Evolutionary conservation across 1,139 yeast genomes (phyloP).

Genomic region (Kurtzmaniella quercitrusa): DNA sequence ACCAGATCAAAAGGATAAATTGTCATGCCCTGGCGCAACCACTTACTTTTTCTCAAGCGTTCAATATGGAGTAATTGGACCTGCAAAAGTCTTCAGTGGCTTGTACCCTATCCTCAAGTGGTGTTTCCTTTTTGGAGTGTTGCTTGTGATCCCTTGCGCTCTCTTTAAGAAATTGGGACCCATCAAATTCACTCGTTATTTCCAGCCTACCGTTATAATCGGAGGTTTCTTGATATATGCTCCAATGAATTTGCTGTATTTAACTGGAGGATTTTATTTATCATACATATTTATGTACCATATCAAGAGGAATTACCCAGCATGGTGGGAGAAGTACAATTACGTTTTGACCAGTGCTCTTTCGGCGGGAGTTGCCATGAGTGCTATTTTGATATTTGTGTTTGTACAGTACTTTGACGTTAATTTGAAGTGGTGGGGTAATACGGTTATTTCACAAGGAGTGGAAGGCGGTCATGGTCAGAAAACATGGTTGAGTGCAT

Average conservation of each 20-base stretch:
- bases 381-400: constrained; percentile 52
- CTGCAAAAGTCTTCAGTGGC: constrained; percentile 28
- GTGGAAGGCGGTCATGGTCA: constrained; percentile 38
- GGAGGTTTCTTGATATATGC: constrained; percentile 46
- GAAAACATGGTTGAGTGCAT: constrained; percentile 29
- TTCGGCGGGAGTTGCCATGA: constrained; percentile 57
- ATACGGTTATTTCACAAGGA: constrained; percentile 35
- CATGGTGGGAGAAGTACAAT: constrained; percentile 66
- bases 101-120: constrained; percentile 30
- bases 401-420: constrained; percentile 45
- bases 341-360: constrained; percentile 57
- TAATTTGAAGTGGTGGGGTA: constrained; percentile 51
- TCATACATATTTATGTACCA: constrained; percentile 50
- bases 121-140: constrained; percentile 29
- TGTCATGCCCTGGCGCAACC: constrained; percentile 30
- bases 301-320: constrained; percentile 42
- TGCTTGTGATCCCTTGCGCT: constrained; percentile 24
- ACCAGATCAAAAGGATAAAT: constrained; percentile 22
- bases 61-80: constrained; percentile 36
- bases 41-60: constrained; percentile 30
- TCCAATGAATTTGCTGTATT: constrained; percentile 55
- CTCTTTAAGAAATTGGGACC: constrained; percentile 20
- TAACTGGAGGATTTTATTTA: constrained; percentile 46
- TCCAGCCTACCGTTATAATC: constrained; percentile 47
- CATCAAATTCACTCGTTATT: constrained; percentile 22